Evolutionary conservation across 768 basidiomycete species (phyloP).

Genomic region (Amanita inopinata): DNA sequence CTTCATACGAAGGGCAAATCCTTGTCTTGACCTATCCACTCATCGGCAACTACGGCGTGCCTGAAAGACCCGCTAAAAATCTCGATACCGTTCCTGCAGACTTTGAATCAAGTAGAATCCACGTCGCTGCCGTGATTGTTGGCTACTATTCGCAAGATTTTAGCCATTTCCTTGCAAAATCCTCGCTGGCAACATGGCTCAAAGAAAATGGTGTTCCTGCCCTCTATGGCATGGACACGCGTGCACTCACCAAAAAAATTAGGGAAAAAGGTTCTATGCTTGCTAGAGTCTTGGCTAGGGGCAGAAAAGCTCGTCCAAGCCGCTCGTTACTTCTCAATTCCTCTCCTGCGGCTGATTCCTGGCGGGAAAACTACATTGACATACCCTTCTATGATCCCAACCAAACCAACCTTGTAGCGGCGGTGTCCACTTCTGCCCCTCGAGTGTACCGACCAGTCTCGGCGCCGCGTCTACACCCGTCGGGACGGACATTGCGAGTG

Average conservation of each 20-base stretch:
- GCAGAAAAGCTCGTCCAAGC: slow-evolving; percentile 32
- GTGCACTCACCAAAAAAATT: slow-evolving; percentile 92
- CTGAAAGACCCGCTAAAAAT: slow-evolving; percentile 43
- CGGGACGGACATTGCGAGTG: slow-evolving; percentile 73
- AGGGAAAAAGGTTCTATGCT: slow-evolving; percentile 92
- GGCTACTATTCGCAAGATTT: slow-evolving; percentile 92
- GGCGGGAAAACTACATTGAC: slow-evolving; percentile 80
- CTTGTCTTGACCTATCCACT: slow-evolving; percentile 95
- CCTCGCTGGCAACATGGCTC: slow-evolving; percentile 85
- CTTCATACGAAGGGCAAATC: slow-evolving; percentile 97
- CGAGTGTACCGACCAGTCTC: slow-evolving; percentile 56
- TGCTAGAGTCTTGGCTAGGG: slow-evolving; percentile 69
- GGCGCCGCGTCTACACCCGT: slow-evolving; percentile 57
- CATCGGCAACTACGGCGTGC: slow-evolving; percentile 96
- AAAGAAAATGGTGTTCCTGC: slow-evolving; percentile 93
- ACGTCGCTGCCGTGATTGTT: slow-evolving; percentile 84
- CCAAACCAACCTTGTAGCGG: slow-evolving; percentile 79
- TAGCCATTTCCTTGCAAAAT: slow-evolving; percentile 88
- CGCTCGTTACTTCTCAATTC: slow-evolving; percentile 32
- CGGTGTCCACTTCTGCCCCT: slow-evolving; percentile 68
- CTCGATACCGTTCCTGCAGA: slow-evolving; percentile 54
- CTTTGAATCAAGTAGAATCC: slow-evolving; percentile 94
- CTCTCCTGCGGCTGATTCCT: slow-evolving; percentile 41
- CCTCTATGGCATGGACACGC: slow-evolving; percentile 92
- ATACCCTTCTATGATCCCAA: slow-evolving; percentile 87